Evolutionary conservation across 768 basidiomycete species (phyloP).

Genomic region (Phanerochaete sordida): DNA sequence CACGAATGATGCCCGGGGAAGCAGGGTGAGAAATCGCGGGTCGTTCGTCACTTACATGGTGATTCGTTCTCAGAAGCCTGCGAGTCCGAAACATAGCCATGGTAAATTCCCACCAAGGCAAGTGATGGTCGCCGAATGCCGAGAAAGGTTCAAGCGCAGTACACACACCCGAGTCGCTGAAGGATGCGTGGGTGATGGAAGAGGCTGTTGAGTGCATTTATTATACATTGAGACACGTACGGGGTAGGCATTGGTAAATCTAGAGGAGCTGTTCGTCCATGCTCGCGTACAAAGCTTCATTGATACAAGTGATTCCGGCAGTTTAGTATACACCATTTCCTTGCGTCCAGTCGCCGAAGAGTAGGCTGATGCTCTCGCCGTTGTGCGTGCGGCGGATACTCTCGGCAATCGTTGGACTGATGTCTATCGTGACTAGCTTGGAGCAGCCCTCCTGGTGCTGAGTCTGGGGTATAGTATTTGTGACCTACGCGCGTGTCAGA

Average conservation of each 20-base stretch:
- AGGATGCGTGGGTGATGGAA: neutral
- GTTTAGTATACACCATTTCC: constrained; percentile 20
- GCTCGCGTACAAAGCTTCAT: constrained; percentile 5
- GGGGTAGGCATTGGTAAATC: neutral
- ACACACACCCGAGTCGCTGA: neutral
- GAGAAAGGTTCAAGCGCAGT: neutral
- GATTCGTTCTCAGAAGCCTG: neutral
- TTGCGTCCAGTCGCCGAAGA: constrained; percentile 84
- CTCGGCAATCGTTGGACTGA: constrained; percentile 91
- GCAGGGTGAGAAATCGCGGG: constrained; percentile 1
- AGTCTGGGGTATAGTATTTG: constrained; percentile 90
- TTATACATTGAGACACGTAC: neutral
- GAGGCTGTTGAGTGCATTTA: neutral
- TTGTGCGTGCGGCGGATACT: constrained; percentile 94
- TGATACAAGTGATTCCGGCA: constrained; percentile 3
- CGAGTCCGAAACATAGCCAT: neutral
- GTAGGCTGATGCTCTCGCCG: constrained; percentile 85
- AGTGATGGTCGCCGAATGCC: neutral
- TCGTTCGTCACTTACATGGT: constrained; percentile 3
- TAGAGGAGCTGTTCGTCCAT: neutral
- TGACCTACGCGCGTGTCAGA: constrained; percentile 55
- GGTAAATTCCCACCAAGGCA: neutral
- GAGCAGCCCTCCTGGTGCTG: constrained; percentile 57
- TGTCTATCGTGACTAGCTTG: constrained; percentile 87
- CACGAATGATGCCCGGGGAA: neutral